Conservation (phyloP, 257 asterid species). For the Plantago major region DNA sequence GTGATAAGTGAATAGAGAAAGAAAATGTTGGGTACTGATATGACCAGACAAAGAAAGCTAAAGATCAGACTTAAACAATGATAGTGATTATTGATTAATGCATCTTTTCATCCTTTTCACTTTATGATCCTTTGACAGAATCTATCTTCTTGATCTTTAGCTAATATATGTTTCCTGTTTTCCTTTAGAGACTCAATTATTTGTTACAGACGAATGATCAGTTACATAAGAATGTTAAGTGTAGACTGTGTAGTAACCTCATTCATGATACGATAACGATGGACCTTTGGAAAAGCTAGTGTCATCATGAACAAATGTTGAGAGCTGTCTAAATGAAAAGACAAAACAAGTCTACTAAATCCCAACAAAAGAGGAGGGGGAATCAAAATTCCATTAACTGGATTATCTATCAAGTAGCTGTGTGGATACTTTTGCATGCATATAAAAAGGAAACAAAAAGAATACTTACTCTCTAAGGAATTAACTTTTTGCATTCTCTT, state of each 20-base stretch:
- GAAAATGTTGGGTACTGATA: constrained; percentile 23
- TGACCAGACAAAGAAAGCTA: constrained; percentile 25
- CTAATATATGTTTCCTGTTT: too few relatives aligned
- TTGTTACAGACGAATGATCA: not conserved
- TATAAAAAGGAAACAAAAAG: constrained; percentile 15
- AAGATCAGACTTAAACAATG: not conserved
- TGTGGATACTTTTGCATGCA: constrained; percentile 16
- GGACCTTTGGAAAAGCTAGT: not conserved
- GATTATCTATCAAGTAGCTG: not conserved
- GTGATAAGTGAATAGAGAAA: constrained; percentile 19
- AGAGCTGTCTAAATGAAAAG: not conserved
- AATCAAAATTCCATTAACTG: not conserved
- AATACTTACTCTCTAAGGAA: constrained; percentile 35
- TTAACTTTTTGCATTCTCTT: constrained; percentile 14
- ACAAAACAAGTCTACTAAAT: not conserved
- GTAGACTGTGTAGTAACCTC: not conserved
- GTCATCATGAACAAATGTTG: not conserved
- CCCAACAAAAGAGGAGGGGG: constrained; percentile 7
- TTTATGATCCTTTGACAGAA: not conserved
- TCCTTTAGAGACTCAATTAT: too few relatives aligned
- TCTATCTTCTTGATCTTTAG: too few relatives aligned
- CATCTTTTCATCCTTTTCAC: not conserved
- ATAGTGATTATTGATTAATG: not conserved
- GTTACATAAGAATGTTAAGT: not conserved
- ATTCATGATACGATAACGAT: not conserved